Evolutionary conservation across 768 basidiomycete species (phyloP), one percentile per base, ranked within the genome.

Genomic region (Jaapia argillacea): DNA sequence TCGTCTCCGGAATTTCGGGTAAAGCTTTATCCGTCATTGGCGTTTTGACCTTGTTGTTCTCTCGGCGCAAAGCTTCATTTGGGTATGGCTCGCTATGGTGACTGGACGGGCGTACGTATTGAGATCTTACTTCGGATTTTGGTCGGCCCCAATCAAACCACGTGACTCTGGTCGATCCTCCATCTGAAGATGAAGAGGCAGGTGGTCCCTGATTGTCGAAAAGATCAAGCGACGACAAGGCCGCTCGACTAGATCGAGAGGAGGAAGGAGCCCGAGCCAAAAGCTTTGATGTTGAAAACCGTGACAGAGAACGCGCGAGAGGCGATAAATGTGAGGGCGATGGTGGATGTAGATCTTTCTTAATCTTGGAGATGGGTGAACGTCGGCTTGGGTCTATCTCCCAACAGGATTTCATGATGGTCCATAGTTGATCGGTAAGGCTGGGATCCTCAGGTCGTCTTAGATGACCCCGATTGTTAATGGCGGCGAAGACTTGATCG

Each of bases 401-500:
- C 71, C 71, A 74, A 44, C 73, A 74, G 41, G 53, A 54, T 22
- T 54, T 54, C 58, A 72, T 66, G 38, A 74, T 50, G 5, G 51
- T 37, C 73, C 72, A 74, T 43, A 74, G 54, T 1, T 58, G 55
- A 50, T 72, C 66, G 22, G 51, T 54, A 3, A 49, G 58, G 2
- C 47, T 51, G 37, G 49, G 47, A 5, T 45, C 55, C 3, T 56
- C 63, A 5, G 71, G 70, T 13, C 67, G 58, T 12, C 59, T 58
- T 2, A 70, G 72, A 13, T 62, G 48, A 35, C 56, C 61, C 4
- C 63, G 63, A 22, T 63, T 51, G 16, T 61, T 55, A 24, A 72
- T 47, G 24, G 58, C 62, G 16, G 59, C 55, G 3, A 64, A 45
- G n/a, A 73, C 63, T 6, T 51, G 54, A 13, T 59, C 53, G 43